Percentiles rank a stretch among this genome's conserved stretches.
phyloP scores from a whole-genome alignment of 208 protist species.

The Leishmania martiniquensis region DNA sequence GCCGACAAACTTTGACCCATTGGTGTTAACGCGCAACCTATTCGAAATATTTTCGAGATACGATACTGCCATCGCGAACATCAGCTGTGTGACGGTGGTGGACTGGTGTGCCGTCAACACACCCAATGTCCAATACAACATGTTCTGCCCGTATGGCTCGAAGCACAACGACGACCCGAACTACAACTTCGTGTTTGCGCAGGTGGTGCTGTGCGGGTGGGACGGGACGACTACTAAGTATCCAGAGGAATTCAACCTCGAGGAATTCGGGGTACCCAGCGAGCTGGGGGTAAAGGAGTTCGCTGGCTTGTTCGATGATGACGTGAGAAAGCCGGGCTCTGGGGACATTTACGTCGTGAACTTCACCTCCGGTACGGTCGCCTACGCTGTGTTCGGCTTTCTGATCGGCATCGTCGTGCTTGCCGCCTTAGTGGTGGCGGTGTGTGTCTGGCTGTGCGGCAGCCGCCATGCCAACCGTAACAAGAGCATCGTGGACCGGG shows the following conservation, averaged over 20 bases:
- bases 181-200: constrained; percentile 12
- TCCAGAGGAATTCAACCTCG: constrained; percentile 1
- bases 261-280: background rate
- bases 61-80: constrained; percentile 8
- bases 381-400: constrained; percentile 22
- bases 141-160: constrained; percentile 10
- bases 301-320: constrained; percentile 6
- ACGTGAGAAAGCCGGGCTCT: background rate
- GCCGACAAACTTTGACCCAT: constrained; percentile 4
- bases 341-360: constrained; percentile 1
- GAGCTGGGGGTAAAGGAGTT: constrained; percentile 2
- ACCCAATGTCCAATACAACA: background rate
- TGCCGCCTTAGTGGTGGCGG: constrained; percentile 6
- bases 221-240: background rate
- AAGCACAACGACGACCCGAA: constrained; percentile 3
- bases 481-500: constrained; percentile 25
- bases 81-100: constrained; percentile 18
- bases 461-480: constrained; percentile 10
- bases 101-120: constrained; percentile 13
- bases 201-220: constrained; percentile 25
- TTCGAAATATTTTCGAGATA: constrained; percentile 14
- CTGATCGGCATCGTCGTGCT: constrained; percentile 13
- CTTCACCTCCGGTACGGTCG: constrained; percentile 10
- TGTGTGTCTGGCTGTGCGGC: constrained; percentile 21
- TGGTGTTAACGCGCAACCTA: background rate